Base-by-base conservation (phyloP, 768 basidiomycete genomes). In the Mycena crocata region DNA sequence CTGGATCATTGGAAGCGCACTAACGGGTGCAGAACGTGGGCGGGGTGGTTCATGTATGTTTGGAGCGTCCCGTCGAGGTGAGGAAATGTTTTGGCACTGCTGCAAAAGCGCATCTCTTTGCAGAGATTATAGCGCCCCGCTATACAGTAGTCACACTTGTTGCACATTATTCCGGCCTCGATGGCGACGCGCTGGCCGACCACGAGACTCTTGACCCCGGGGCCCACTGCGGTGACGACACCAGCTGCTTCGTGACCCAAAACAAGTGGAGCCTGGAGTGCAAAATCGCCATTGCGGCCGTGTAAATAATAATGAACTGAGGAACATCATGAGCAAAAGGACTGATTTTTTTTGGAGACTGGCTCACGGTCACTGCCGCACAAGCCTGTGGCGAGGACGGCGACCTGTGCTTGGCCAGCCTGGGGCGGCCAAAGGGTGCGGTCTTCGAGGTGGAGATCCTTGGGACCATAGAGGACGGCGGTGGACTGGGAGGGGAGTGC, bases 231-330 rank as follows among this genome's bases (percentile, higher is more conserved):
- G 61, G 91, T 90, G 73, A 98, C 83, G 73, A 93, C 79, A 35
- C 96, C 96, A n/a, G 93, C 89, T 0, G 95, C 86, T 83, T 98
- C 96, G 79, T 98, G 96, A 28, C 96, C 97, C 34, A 99, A 91
- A 49, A 96, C 91, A 64, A 98, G 88, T 5, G 96, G 96, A 8
- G 89, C 84, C 66, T 89, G 91, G 67, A 98, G 84, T 55, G 89
- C 91, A 80, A 96, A 98, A 77, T 95, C 94, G 51, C 96, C 96
- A 77, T 98, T 99, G 45, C 94, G 88, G 24, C 93, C 95, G 72
- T 95, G 90, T 34, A 83, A 78, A 80, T 93, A 98, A 82, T 98
- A 98, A 79, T 98, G 96, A 13, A 96, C 95, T 96, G 59, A 1
- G 6, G 72, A 26, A 35, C 26, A 66, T 30, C 13, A 62, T 51